Percentiles rank a stretch among this genome's conserved stretches.
These are phyloP conservation scores for Oryza glumipatula DNA, from an alignment of 176 grass and related monocot genomes.

Conservation along the genomic window DNA sequence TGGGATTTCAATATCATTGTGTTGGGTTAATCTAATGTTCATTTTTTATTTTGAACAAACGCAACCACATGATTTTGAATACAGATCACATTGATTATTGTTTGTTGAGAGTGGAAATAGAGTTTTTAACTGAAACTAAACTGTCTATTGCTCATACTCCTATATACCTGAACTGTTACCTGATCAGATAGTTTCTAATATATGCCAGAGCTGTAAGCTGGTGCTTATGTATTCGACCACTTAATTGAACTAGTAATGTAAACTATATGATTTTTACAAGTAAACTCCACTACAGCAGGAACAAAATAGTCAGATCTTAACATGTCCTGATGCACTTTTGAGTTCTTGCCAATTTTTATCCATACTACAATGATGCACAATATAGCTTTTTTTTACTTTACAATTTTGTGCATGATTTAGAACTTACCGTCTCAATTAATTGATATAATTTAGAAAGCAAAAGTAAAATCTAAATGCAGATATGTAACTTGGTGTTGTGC, in stretches of 20 bases:
- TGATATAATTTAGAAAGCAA: neutral
- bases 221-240: neutral
- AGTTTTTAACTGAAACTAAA: neutral
- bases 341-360: neutral
- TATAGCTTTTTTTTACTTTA: conserved; percentile 21
- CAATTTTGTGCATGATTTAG: neutral
- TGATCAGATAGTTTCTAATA: neutral
- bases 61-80: neutral
- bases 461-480: neutral
- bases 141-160: neutral
- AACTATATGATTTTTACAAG: neutral
- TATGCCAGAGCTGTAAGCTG: conserved; percentile 7
- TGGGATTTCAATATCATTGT: neutral
- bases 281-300: neutral
- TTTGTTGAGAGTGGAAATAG: neutral
- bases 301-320: neutral
- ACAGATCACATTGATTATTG: neutral
- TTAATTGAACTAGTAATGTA: neutral
- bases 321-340: neutral
- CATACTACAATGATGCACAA: neutral
- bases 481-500: conserved; percentile 3
- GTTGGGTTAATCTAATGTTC: neutral
- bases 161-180: neutral
- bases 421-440: neutral
- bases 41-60: too few species aligned